Evolutionary conservation across 495 filamentous ascomycete genomes (phyloP).

Genomic region (Lasiosphaeria miniovina): DNA sequence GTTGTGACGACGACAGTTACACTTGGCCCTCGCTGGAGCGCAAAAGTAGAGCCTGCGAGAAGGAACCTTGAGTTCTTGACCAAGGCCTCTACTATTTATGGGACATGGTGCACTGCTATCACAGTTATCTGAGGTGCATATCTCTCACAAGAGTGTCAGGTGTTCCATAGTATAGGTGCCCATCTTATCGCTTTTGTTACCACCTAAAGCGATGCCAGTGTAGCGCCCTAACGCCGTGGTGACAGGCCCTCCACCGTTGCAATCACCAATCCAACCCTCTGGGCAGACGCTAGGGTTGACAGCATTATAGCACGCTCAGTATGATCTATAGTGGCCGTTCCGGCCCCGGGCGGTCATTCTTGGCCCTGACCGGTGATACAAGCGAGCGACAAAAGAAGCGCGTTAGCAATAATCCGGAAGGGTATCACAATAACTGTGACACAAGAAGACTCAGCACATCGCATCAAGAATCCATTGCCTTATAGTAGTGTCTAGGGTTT

Average conservation of each 20-base stretch:
- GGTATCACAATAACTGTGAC: neutral
- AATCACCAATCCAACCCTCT: neutral
- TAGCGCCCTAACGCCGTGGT: neutral
- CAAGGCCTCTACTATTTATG: neutral
- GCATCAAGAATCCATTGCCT: neutral
- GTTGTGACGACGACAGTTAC: no score
- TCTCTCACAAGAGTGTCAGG: neutral
- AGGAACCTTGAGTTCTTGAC: no score
- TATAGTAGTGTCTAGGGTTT: neutral
- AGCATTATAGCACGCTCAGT: no score
- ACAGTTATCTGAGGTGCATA: constrained; percentile 4
- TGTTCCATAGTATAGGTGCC: neutral
- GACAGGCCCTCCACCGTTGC: neutral
- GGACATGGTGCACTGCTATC: neutral
- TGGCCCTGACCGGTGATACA: no score
- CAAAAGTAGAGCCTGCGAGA: no score
- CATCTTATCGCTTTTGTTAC: neutral
- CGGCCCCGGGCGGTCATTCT: no score
- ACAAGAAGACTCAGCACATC: neutral
- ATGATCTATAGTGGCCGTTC: no score
- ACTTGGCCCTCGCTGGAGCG: no score
- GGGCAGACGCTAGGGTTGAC: neutral
- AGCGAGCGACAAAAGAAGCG: neutral
- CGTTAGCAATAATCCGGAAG: neutral
- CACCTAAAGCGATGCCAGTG: neutral